Evolutionary conservation across 169 alveolate species (phyloP), one percentile per base, ranked within the genome.

Genomic region (Plasmodium cynomolgi): DNA sequence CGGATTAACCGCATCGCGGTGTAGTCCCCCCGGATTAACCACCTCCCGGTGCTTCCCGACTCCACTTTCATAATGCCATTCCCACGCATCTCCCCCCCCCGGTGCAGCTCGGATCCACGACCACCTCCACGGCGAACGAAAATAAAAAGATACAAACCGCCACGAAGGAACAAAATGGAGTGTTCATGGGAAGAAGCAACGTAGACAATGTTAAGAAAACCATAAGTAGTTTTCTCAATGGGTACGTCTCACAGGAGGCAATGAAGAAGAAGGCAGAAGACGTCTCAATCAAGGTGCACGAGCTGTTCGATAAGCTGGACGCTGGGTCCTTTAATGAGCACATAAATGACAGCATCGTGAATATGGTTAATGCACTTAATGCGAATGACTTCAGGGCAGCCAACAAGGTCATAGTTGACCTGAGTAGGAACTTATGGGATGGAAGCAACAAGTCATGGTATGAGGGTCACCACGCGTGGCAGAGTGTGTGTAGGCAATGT

Each of bases 341-440:
- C 58, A 97, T 97, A 31, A 96, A 97, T 84, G 92, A 95, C 26
- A 95, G 82, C 23, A 83, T 97, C 13, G 90, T 96, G 47, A 94
- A 79, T 58, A 85, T 97, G 80, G 95, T 97, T 39, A 96, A 96
- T 37, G 97, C 97, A 8, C 62, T 97, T 47, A 93, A 94, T 41
- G 91, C 97, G 23, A 97, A 96, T 29, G 98, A 97, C 71, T 82
- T 81, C 50, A 91, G 85, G 44, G 96, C 96, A 86, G 95, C 98
- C n/a, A 96, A 97, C 93, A 95, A 95, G 68, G 93, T 96, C 39
- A 93, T 96, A 34, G 86, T 95, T 33, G 97, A 96, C 17, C 86
- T 97, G 85, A 96, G 97, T 81, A 92, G 98, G 41, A 97, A 95
- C 13, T 93, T 96, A 29, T 97, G 98, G 98, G 97, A 97, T 56